Conservation (phyloP, 2,329 filamentous ascomycete species). For the Mycogone perniciosa region DNA sequence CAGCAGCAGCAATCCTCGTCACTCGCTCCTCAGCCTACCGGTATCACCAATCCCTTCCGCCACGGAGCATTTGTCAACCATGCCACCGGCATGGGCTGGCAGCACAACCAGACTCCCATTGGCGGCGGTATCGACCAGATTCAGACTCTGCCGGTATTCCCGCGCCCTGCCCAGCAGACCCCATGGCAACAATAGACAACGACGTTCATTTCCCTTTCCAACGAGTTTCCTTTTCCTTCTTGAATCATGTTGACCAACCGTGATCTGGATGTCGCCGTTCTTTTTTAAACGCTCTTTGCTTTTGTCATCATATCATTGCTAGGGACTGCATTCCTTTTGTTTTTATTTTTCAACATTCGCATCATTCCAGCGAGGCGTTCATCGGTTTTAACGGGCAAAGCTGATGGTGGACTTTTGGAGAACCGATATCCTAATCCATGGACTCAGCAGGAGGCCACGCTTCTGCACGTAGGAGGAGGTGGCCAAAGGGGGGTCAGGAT, state of each 20-base stretch:
- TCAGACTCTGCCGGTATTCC: conserved; percentile 77
- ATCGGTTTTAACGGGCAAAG: background rate
- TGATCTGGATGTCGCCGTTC: background rate
- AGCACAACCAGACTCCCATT: conserved; percentile 69
- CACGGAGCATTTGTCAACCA: conserved; percentile 89
- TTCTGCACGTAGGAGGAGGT: too few species aligned
- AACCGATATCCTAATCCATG: background rate
- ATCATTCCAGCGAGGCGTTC: conserved; percentile 14
- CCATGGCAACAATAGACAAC: conserved; percentile 49
- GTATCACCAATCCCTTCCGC: conserved; percentile 90
- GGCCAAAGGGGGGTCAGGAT: too few species aligned
- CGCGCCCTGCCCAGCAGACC: conserved; percentile 62
- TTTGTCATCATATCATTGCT: conserved; percentile 7
- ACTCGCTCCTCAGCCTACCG: conserved; percentile 70
- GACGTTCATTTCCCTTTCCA: background rate
- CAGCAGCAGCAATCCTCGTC: conserved; percentile 42
- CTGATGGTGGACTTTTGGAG: background rate
- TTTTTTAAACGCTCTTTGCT: conserved; percentile 8
- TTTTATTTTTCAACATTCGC: conserved; percentile 6
- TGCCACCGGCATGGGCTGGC: conserved; percentile 82
- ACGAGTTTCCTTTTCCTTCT: background rate
- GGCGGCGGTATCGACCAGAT: conserved; percentile 76
- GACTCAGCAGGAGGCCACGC: too few species aligned
- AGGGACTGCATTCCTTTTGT: conserved; percentile 4
- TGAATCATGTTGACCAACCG: background rate